Conservation (phyloP, 495 filamentous ascomycete genomes). For the Talaromyces adpressus region DNA sequence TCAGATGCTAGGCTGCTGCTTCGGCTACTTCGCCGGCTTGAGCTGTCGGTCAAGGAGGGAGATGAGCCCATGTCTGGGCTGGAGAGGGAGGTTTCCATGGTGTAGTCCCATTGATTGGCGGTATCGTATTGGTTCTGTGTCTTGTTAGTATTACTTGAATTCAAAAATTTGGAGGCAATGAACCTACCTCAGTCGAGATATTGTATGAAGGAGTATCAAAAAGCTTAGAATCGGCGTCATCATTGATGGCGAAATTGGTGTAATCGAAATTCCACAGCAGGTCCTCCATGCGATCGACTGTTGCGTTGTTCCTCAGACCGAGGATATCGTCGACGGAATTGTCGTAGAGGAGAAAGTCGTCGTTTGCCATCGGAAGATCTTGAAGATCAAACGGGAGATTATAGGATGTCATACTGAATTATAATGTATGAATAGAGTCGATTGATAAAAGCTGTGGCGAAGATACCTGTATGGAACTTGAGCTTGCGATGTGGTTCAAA, state of each 20-base stretch:
- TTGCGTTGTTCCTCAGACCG: background rate
- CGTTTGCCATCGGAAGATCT: background rate
- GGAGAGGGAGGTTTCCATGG: background rate
- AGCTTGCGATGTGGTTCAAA: background rate
- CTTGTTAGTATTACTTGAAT: background rate
- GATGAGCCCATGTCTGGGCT: background rate
- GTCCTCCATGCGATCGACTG: background rate
- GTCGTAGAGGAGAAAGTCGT: conserved; percentile 5
- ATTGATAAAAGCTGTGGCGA: background rate
- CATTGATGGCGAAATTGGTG: background rate
- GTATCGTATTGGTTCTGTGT: background rate
- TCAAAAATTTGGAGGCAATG: background rate
- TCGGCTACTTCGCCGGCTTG: conserved; percentile 1
- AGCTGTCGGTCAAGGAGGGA: background rate
- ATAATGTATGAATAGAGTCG: background rate
- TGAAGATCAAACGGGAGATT: background rate
- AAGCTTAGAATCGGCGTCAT: background rate
- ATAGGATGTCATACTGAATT: background rate
- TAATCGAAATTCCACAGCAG: conserved; percentile 1
- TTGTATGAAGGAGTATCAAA: background rate
- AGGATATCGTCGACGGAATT: background rate
- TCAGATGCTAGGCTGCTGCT: background rate
- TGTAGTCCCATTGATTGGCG: background rate
- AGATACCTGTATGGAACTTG: background rate
- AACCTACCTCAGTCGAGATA: background rate